Evolutionary conservation across 139 green algal genomes (phyloP).

Genomic region (Chlorella ohadii): DNA sequence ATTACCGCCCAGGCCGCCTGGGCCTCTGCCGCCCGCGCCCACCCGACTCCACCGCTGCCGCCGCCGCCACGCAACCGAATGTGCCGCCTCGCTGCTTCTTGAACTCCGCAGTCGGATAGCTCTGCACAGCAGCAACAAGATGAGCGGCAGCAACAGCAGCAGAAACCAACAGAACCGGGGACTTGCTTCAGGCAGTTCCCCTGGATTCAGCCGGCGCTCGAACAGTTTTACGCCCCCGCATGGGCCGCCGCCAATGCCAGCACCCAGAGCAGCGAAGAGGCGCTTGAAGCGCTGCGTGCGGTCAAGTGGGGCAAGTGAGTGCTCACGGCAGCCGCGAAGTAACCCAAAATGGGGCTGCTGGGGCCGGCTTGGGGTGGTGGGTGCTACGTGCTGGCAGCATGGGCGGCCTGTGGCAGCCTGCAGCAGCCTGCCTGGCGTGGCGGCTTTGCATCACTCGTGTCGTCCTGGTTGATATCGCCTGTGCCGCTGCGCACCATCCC

Average conservation of each 20-base stretch:
- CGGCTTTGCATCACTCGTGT: background rate
- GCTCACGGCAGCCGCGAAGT: background rate
- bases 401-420: background rate
- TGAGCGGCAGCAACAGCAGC: background rate
- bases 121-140: background rate
- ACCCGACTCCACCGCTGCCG: background rate
- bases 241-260: constrained; percentile 8
- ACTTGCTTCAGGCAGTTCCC: constrained; percentile 35
- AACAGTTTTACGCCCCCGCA: constrained; percentile 28
- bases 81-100: background rate
- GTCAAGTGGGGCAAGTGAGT: constrained; percentile 20
- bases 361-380: background rate
- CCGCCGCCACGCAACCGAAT: background rate
- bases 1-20: too few species aligned
- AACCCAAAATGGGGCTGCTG: background rate
- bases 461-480: background rate
- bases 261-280: constrained; percentile 36
- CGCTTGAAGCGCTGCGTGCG: constrained; percentile 1
- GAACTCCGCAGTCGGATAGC: too few species aligned
- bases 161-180: background rate
- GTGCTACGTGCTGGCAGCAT: too few species aligned
- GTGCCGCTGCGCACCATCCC: background rate
- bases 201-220: constrained; percentile 42
- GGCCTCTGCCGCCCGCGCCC: background rate
- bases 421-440: background rate